A percentile compares a stretch with the other conserved stretches of the same genome.
These are phyloP conservation scores for Podospora tetraspora DNA, from an alignment of 495 filamentous ascomycete genomes.

Conservation along the genomic window DNA sequence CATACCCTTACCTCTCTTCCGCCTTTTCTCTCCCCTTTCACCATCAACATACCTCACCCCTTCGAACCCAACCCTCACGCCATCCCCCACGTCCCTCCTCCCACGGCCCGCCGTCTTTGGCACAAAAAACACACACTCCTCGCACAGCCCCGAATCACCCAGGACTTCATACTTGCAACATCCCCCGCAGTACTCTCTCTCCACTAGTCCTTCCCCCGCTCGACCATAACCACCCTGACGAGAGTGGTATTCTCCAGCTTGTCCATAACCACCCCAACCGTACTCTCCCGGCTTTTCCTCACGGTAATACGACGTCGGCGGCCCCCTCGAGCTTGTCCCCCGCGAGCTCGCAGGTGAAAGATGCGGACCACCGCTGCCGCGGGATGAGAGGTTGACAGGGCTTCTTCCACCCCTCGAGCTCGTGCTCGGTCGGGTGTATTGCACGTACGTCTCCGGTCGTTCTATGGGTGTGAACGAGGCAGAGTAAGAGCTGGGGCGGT, in stretches of 20 bases:
- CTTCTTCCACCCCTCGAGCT: background rate
- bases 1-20: background rate
- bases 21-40: background rate
- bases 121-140: background rate
- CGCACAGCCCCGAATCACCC: background rate
- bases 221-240: background rate
- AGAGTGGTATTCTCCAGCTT: background rate
- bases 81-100: background rate
- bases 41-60: background rate
- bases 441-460: background rate
- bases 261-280: no score
- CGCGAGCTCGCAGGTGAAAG: background rate
- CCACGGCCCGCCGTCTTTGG: background rate
- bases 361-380: background rate
- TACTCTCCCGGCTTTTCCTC: background rate
- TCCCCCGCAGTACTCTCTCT: background rate
- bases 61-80: background rate
- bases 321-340: background rate
- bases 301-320: background rate
- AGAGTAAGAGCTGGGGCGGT: background rate
- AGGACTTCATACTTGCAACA: background rate
- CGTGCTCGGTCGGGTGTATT: background rate
- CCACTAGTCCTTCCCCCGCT: background rate
- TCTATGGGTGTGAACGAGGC: background rate
- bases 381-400: no score